phyloP scores from a whole-genome alignment of 1,139 yeast genomes.

The Pichia norvegensis region DNA sequence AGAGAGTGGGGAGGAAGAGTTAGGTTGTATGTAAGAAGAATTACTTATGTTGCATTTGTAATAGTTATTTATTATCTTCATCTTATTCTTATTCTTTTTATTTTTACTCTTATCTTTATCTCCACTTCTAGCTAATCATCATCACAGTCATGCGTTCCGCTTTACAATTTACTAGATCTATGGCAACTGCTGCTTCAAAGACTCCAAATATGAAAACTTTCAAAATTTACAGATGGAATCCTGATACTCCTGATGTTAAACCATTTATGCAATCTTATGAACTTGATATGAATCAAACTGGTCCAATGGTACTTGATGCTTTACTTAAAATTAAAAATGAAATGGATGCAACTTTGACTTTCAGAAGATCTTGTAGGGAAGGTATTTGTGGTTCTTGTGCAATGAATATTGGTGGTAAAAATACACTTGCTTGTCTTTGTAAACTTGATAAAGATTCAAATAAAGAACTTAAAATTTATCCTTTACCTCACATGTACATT shows the following conservation, averaged over 20 bases:
- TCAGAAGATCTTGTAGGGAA: slow-evolving; percentile 98
- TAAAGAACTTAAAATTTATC: slow-evolving; percentile 83
- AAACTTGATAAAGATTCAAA: slow-evolving; percentile 75
- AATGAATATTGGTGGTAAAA: slow-evolving; percentile 97
- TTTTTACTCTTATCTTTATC: not conserved
- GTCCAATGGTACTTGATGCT: slow-evolving; percentile 98
- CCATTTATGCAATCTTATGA: slow-evolving; percentile 80
- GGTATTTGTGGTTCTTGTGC: slow-evolving; percentile 99
- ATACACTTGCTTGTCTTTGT: slow-evolving; percentile 94
- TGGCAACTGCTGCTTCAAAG: slow-evolving; percentile 28
- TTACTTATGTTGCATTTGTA: no score
- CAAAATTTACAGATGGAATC: slow-evolving; percentile 96
- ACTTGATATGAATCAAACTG: slow-evolving; percentile 83
- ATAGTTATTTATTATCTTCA: not conserved
- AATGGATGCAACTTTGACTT: slow-evolving; percentile 89
- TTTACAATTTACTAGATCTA: slow-evolving; percentile 17
- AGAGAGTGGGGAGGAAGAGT: no score
- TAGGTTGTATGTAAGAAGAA: no score
- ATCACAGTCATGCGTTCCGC: not conserved
- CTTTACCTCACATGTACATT: slow-evolving; percentile 96
- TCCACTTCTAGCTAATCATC: not conserved
- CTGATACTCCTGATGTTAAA: slow-evolving; percentile 90
- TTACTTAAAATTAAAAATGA: slow-evolving; percentile 90
- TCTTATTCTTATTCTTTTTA: not conserved
- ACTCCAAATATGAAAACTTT: slow-evolving; percentile 66